These are phyloP conservation scores for Iris pallida DNA, from an alignment of 116 monocot genomes.

Conservation along the genomic window DNA sequence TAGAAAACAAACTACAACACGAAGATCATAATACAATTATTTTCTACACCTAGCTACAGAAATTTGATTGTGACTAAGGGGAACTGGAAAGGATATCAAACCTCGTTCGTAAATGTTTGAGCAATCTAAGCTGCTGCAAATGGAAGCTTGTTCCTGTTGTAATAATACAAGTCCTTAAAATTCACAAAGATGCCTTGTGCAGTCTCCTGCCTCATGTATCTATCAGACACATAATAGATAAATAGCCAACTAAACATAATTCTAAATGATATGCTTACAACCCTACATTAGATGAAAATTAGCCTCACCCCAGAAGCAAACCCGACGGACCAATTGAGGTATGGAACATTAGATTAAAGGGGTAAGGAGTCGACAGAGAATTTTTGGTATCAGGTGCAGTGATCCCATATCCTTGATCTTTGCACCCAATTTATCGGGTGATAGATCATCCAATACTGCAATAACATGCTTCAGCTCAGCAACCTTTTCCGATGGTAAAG, in stretches of 20 bases:
- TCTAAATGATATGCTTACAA: too few species aligned
- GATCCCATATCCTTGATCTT: slow-evolving; percentile 88
- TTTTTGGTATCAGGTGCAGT: slow-evolving; percentile 84
- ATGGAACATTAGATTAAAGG: slow-evolving; percentile 97
- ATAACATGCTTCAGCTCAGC: slow-evolving; percentile 66
- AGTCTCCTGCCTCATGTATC: slow-evolving; percentile 96
- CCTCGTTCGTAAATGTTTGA: slow-evolving; percentile 95
- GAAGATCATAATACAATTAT: too few species aligned
- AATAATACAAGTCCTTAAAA: slow-evolving; percentile 80
- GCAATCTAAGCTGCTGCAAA: slow-evolving; percentile 96
- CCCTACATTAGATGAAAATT: too few species aligned
- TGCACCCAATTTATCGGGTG: slow-evolving; percentile 61
- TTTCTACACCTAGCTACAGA: too few species aligned
- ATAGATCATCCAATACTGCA: slow-evolving; percentile 74
- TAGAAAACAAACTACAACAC: too few species aligned
- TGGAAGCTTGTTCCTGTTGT: slow-evolving; percentile 67
- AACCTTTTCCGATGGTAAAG: slow-evolving; percentile 48
- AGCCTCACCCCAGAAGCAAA: slow-evolving; percentile 59
- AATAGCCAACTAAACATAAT: neutral
- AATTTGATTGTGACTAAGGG: too few species aligned
- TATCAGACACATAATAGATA: slow-evolving; percentile 12
- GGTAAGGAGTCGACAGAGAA: slow-evolving; percentile 79
- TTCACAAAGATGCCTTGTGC: slow-evolving; percentile 98
- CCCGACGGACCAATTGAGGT: slow-evolving; percentile 89
- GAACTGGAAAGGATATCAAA: slow-evolving; percentile 3